Evolutionary conservation across 129 eudicot species (phyloP).

Genomic region (Flaveria linearis): DNA sequence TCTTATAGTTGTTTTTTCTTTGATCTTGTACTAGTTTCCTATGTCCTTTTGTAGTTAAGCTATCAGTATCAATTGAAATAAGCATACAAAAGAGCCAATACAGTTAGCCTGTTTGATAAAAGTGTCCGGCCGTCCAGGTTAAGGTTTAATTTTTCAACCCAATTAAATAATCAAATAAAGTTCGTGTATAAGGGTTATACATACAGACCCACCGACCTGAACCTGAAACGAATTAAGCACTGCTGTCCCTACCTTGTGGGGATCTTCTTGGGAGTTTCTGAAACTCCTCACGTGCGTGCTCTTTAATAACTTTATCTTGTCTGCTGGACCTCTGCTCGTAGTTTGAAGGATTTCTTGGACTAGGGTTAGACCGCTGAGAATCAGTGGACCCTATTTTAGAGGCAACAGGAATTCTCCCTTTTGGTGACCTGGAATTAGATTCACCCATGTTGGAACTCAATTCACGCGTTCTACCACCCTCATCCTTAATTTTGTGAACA

Average conservation of each 20-base stretch:
- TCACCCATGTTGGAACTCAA: slow-evolving; percentile 41
- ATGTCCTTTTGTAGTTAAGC: not conserved
- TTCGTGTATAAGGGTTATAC: not conserved
- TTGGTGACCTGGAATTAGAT: slow-evolving; percentile 61
- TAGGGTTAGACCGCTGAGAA: slow-evolving; percentile 63
- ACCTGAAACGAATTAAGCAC: not conserved
- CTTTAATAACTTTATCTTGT: slow-evolving; percentile 74
- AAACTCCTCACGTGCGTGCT: slow-evolving; percentile 68
- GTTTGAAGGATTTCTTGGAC: slow-evolving; percentile 43
- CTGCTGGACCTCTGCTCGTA: slow-evolving; percentile 57
- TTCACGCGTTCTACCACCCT: slow-evolving; percentile 53
- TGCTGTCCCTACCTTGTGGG: slow-evolving; percentile 60
- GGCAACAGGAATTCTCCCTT: slow-evolving; percentile 59
- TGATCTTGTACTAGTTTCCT: not conserved
- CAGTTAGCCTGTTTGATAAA: not conserved
- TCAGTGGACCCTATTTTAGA: slow-evolving; percentile 56
- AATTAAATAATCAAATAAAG: not conserved
- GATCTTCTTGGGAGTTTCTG: slow-evolving; percentile 60
- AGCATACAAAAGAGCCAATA: not conserved
- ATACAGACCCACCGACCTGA: not conserved
- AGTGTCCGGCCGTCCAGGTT: not conserved
- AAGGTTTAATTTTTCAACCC: not conserved
- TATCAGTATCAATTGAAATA: not conserved
- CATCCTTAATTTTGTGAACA: slow-evolving; percentile 75
- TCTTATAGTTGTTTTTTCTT: not conserved